phyloP scores from a whole-genome alignment of 1,284 basidiomycete species.

The Irpex sp. region DNA sequence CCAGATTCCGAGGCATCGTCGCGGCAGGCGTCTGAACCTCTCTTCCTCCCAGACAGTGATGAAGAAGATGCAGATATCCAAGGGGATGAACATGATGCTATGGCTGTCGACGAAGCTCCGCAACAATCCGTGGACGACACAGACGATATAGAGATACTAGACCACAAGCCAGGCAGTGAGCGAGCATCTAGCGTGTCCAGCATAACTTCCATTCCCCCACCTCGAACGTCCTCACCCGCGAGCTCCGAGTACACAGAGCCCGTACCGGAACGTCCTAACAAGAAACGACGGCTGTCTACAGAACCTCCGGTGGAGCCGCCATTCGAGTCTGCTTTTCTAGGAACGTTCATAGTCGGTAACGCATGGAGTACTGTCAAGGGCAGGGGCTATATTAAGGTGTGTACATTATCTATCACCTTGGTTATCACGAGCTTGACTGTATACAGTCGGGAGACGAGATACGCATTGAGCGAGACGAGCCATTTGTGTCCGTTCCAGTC shows the following conservation, averaged over 20 bases:
- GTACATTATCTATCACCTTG: not conserved
- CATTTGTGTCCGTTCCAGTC: constrained; percentile 27
- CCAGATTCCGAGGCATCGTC: not conserved
- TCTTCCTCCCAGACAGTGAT: constrained; percentile 60
- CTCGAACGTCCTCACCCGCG: constrained; percentile 26
- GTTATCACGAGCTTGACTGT: not conserved
- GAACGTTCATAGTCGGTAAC: constrained; percentile 69
- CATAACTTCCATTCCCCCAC: constrained; percentile 27
- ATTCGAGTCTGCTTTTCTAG: constrained; percentile 46
- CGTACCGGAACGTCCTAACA: constrained; percentile 28
- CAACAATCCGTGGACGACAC: too few relatives aligned
- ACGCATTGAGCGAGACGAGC: constrained; percentile 51
- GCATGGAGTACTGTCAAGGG: constrained; percentile 80
- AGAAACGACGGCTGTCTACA: constrained; percentile 44
- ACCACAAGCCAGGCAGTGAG: constrained; percentile 13
- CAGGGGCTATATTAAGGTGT: constrained; percentile 56
- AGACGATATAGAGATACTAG: constrained; percentile 23
- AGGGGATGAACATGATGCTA: not conserved
- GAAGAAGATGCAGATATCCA: constrained; percentile 38
- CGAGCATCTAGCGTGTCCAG: constrained; percentile 42
- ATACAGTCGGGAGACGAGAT: constrained; percentile 50
- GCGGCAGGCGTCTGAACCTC: not conserved
- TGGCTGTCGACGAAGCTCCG: not conserved
- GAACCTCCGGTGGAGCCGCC: constrained; percentile 10
- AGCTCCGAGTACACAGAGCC: constrained; percentile 4